Evolutionary conservation across 441 rosid species (phyloP).

Genomic region (Croton setiger): DNA sequence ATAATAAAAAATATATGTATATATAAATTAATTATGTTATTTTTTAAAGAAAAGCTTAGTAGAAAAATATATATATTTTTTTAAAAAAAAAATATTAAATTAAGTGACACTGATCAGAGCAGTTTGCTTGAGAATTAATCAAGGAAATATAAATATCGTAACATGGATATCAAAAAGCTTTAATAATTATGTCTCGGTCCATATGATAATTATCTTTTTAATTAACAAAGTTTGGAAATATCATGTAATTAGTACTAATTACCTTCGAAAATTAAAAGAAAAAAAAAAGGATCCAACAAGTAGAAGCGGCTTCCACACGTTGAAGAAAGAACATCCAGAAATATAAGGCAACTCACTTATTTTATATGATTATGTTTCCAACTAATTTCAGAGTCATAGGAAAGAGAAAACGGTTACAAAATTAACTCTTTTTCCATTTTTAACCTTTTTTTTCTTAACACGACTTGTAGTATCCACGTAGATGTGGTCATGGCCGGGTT

Average conservation of each 20-base stretch:
- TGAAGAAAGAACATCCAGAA: neutral
- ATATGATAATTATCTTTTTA: neutral
- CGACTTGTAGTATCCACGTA: too few species aligned
- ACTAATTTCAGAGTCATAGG: neutral
- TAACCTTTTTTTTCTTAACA: too few species aligned
- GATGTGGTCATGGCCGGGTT: too few species aligned
- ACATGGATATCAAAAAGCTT: slow-evolving; percentile 7
- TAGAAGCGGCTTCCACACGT: neutral
- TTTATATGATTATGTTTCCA: neutral
- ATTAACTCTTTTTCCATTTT: too few species aligned
- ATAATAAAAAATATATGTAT: too few species aligned
- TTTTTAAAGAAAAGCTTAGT: too few species aligned
- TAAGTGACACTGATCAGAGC: neutral
- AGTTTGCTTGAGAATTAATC: slow-evolving; percentile 16
- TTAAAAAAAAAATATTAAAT: too few species aligned
- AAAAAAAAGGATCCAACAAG: too few species aligned
- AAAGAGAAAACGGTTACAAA: too few species aligned
- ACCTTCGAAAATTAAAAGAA: neutral
- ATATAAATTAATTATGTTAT: too few species aligned
- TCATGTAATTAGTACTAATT: neutral
- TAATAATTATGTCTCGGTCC: slow-evolving; percentile 10
- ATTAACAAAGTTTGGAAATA: neutral
- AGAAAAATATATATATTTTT: too few species aligned
- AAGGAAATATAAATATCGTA: slow-evolving; percentile 4
- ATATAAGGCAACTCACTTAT: neutral